Conservation (phyloP, 345 rosid genomes). For the Sapria himalayana region DNA sequence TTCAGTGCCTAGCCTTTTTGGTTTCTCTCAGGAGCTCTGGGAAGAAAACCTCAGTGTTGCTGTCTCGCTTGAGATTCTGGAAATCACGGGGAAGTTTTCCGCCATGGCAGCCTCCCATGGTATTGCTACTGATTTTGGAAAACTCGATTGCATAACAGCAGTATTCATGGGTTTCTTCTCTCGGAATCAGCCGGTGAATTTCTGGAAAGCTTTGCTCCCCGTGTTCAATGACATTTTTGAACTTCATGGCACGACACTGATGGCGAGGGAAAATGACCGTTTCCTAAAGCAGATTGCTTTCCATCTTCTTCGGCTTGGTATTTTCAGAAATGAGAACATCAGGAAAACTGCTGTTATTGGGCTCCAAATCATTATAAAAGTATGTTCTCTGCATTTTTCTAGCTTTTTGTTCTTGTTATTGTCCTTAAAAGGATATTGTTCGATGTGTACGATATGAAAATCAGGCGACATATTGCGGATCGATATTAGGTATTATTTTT, state of each 20-base stretch:
- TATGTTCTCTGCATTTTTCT: conserved; percentile 18
- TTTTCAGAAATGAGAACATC: conserved; percentile 82
- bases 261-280: conserved; percentile 98
- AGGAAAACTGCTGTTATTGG: conserved; percentile 91
- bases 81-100: conserved; percentile 74
- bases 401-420: conserved; percentile 5
- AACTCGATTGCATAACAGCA: conserved; percentile 85
- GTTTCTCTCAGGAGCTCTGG: conserved; percentile 82
- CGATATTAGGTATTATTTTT: too few relatives aligned
- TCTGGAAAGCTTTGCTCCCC: conserved; percentile 79
- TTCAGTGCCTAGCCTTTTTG: too few relatives aligned
- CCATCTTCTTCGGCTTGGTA: conserved; percentile 89
- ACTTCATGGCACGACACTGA: conserved; percentile 87
- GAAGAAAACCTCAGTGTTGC: conserved; percentile 97
- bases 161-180: conserved; percentile 76
- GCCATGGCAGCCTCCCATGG: conserved; percentile 66
- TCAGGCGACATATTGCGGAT: too few relatives aligned
- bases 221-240: conserved; percentile 58
- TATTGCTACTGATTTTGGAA: conserved; percentile 92
- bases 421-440: too few relatives aligned
- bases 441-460: too few relatives aligned
- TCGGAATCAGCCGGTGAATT: conserved; percentile 74
- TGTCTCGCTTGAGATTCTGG: conserved; percentile 95
- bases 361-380: conserved; percentile 84
- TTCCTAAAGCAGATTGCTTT: conserved; percentile 93